A percentile compares a stretch with the other conserved stretches of the same genome.
phyloP scores from a whole-genome alignment of 805 yeast genomes.

The Cyberlindnera mrakii region DNA sequence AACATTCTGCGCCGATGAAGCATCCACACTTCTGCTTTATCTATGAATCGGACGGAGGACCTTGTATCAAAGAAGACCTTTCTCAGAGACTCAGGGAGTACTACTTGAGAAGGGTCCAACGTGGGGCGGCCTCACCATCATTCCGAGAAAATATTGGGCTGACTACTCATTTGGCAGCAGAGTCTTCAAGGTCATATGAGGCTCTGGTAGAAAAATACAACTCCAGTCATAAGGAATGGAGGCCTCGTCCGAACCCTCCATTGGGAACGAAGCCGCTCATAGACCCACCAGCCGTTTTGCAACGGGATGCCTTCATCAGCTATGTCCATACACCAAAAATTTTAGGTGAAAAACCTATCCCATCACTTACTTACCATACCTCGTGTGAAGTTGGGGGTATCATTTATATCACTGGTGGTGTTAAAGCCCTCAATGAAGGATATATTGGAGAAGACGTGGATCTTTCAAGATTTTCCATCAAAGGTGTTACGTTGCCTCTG shows the following conservation, averaged over 20 bases:
- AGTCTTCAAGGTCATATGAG: no score
- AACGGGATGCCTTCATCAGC: constrained; percentile 14
- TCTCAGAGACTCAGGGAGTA: no score
- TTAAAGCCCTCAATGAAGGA: constrained; percentile 17
- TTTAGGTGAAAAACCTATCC: constrained; percentile 34
- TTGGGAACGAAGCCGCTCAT: no score
- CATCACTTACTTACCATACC: constrained; percentile 39
- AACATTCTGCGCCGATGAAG: neutral
- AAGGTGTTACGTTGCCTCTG: constrained; percentile 39
- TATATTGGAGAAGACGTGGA: constrained; percentile 21
- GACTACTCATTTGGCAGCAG: no score
- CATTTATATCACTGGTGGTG: constrained; percentile 42
- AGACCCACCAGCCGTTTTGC: neutral
- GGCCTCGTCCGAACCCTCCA: neutral
- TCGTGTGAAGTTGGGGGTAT: constrained; percentile 32
- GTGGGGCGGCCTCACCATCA: no score
- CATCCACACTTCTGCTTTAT: neutral
- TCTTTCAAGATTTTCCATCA: constrained; percentile 30
- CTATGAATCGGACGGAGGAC: neutral
- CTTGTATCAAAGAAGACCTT: neutral
- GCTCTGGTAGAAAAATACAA: neutral
- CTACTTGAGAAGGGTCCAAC: no score
- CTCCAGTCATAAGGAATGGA: constrained; percentile 1
- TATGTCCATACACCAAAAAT: constrained; percentile 26
- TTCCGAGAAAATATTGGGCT: no score